phyloP scores from a whole-genome alignment of 2,329 filamentous ascomycete species.

The Grosmannia serpens region DNA sequence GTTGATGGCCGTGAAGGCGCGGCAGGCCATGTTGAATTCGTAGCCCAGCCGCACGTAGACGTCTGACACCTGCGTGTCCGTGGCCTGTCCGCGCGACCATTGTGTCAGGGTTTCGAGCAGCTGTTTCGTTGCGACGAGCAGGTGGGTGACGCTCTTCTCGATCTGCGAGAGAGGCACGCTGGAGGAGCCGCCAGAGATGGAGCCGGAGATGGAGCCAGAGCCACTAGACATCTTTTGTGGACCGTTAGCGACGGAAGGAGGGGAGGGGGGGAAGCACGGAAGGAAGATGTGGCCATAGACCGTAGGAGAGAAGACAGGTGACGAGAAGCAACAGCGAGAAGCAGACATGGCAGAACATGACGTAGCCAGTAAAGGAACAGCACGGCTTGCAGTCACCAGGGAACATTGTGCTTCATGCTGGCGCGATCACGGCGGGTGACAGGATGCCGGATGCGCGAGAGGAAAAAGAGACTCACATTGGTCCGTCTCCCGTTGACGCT shows the following conservation, averaged over 20 bases:
- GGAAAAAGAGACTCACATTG: constrained; percentile 39
- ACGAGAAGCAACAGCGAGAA: not conserved
- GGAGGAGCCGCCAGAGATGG: constrained; percentile 23
- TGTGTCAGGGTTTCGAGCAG: constrained; percentile 93
- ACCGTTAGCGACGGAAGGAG: constrained; percentile 8
- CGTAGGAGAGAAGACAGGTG: constrained; percentile 1
- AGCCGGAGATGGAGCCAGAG: constrained; percentile 24
- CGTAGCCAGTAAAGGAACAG: not conserved
- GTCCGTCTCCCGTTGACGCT: constrained; percentile 31
- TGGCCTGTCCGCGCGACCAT: constrained; percentile 88
- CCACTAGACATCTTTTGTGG: constrained; percentile 35
- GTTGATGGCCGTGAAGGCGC: constrained; percentile 91
- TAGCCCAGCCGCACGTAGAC: constrained; percentile 96
- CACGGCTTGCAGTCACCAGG: too few relatives aligned
- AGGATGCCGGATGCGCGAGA: too few relatives aligned
- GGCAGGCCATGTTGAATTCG: constrained; percentile 98
- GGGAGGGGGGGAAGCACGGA: not conserved
- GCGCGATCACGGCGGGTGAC: too few relatives aligned
- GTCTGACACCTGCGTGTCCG: constrained; percentile 91
- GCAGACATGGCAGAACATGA: not conserved
- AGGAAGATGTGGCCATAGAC: not conserved
- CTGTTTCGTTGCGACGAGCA: constrained; percentile 95
- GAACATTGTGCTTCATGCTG: too few relatives aligned
- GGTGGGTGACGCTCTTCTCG: constrained; percentile 96
- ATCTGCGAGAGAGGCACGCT: constrained; percentile 77